Conservation (phyloP, 805 yeast species). For the Saccharomycodes ludwigii region DNA sequence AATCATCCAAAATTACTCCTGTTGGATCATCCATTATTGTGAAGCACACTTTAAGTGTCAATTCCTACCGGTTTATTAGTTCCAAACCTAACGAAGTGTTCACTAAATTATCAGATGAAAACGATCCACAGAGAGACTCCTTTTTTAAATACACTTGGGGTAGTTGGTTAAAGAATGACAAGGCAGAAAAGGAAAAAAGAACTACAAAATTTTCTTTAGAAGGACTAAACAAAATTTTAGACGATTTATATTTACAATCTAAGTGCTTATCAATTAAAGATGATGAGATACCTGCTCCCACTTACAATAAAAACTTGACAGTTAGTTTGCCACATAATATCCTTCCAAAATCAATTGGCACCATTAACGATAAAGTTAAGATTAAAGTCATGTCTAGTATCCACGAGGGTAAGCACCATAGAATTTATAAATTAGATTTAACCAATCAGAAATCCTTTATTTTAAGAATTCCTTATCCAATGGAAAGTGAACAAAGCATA, state of each 20-base stretch:
- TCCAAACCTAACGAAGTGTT: constrained; percentile 24
- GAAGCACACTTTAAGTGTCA: too few relatives aligned
- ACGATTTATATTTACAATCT: constrained; percentile 30
- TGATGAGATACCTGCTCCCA: constrained; percentile 24
- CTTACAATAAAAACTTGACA: constrained; percentile 29
- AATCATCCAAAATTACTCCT: too few relatives aligned
- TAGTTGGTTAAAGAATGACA: constrained; percentile 79
- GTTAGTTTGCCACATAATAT: constrained; percentile 38
- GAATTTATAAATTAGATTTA: constrained; percentile 58
- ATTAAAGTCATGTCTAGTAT: constrained; percentile 68
- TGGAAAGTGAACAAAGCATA: constrained; percentile 53
- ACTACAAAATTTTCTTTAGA: constrained; percentile 70
- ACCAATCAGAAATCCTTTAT: constrained; percentile 52
- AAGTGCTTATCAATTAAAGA: constrained; percentile 21
- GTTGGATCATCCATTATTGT: too few relatives aligned
- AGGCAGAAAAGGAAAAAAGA: constrained; percentile 59
- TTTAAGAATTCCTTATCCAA: constrained; percentile 75
- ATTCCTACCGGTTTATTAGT: constrained; percentile 20
- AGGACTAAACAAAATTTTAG: constrained; percentile 51
- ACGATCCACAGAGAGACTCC: constrained; percentile 54
- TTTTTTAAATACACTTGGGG: constrained; percentile 94
- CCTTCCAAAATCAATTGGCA: constrained; percentile 31
- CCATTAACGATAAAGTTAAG: constrained; percentile 29
- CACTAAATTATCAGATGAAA: constrained; percentile 46
- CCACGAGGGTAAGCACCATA: constrained; percentile 91